Base-by-base conservation (phyloP, 2,329 filamentous ascomycete genomes). In the Podosphaera aphanis region DNA sequence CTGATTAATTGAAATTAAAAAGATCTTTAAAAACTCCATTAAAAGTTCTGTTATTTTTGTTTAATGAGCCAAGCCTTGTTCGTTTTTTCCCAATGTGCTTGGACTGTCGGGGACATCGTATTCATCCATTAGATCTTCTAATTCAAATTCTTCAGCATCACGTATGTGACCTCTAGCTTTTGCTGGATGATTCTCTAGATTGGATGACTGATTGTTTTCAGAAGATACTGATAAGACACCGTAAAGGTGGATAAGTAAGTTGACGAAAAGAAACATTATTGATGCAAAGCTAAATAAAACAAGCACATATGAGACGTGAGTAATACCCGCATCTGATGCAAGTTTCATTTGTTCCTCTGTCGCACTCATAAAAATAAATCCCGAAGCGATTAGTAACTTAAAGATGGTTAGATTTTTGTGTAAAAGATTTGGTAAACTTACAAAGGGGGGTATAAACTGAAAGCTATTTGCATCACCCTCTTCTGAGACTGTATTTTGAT, bases 321-420 rank as follows among this genome's bases (percentile, higher is more conserved):
- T 85, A 56, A 95, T 77, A 48, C 77, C 70, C 0, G 82, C 79
- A 35, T 73, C 66, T 36, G 74, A 70, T 4, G 95, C 67, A 1
- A 94, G 66, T 19, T 68, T 57, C 83, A 95, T 93, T 63, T 95
- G 90, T 64, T 98, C 86, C 60, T 95, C 90, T 0, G 85, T 95
- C 15, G 90, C 88, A 27, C 84, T 82, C 85, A 95, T 93, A 65
- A 98, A 98, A 36, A 98, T 70, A 64, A 95, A 93, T 1, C 90
- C 90, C 2, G 86, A 81, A 5, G 86, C 85, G 57, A 83, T 93
- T 23, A 98, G 72, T 36, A 95, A 70, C 85, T 92, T 49, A 13
- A 33, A 10, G 8, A 29, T 43, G 13, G 20, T 61, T 51, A 60
- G 57, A 54, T 46, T 13, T 33, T 55, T 50, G n/a, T 21, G 27